phyloP scores from a whole-genome alignment of 495 filamentous ascomycete species.

The Xylaria scruposa region DNA sequence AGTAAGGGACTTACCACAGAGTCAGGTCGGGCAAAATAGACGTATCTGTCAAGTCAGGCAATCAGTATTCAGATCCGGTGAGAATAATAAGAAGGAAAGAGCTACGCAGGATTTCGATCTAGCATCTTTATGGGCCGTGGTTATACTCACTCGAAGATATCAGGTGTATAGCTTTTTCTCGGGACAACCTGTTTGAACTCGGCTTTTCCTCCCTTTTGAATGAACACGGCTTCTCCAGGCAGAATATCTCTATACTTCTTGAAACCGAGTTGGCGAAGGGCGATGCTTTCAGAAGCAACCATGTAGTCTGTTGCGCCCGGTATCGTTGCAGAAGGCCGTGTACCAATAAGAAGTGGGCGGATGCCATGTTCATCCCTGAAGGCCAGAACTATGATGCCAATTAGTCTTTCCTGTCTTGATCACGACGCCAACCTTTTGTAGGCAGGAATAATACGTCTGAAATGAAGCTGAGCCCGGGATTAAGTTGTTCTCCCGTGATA shows the following conservation, averaged over 20 bases:
- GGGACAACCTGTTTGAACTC: slow-evolving; percentile 77
- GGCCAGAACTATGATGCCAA: slow-evolving; percentile 12
- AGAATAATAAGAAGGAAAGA: slow-evolving; percentile 26
- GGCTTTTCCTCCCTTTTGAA: slow-evolving; percentile 81
- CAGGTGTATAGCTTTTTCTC: slow-evolving; percentile 79
- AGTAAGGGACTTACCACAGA: slow-evolving; percentile 54
- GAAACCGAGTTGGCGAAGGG: slow-evolving; percentile 87
- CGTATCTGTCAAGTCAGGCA: slow-evolving; percentile 29
- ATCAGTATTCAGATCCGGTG: not conserved
- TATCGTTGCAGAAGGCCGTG: slow-evolving; percentile 66
- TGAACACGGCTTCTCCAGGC: slow-evolving; percentile 93
- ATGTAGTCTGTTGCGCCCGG: slow-evolving; percentile 85
- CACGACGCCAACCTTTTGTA: not conserved
- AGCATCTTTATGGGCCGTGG: no score
- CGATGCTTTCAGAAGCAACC: slow-evolving; percentile 96
- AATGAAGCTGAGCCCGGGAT: not conserved
- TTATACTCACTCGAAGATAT: slow-evolving; percentile 78
- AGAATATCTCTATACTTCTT: slow-evolving; percentile 79
- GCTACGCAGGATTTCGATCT: no score
- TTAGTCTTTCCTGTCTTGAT: not conserved
- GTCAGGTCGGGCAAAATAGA: slow-evolving; percentile 87
- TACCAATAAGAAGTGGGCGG: slow-evolving; percentile 84
- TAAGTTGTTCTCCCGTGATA: not conserved
- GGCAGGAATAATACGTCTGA: not conserved
- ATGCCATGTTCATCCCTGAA: slow-evolving; percentile 84